phyloP scores from a whole-genome alignment of 2,329 filamentous ascomycete genomes.

The Xylaria sp. region DNA sequence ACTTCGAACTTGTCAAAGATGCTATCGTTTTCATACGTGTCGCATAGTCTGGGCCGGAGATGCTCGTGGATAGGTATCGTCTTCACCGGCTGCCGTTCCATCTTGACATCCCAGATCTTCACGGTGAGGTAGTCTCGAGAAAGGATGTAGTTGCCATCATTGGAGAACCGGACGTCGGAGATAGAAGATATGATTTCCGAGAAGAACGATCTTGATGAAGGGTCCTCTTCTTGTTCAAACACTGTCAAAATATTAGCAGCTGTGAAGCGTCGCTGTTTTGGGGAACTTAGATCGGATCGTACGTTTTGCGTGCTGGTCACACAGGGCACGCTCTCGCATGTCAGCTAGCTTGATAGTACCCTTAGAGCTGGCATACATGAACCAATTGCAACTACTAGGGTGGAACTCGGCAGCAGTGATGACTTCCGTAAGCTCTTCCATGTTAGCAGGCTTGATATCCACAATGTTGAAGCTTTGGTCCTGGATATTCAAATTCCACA shows the following conservation, averaged over 20 bases:
- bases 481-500: slow-evolving; percentile 99
- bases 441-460: slow-evolving; percentile 99
- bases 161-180: slow-evolving; percentile 96
- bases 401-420: slow-evolving; percentile 99
- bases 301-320: slow-evolving; percentile 96
- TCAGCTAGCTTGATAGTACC: slow-evolving; percentile 98
- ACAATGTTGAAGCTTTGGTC: slow-evolving; percentile 99
- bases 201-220: slow-evolving; percentile 96
- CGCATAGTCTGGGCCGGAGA: slow-evolving; percentile 88
- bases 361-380: slow-evolving; percentile 99
- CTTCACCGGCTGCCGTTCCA: slow-evolving; percentile 97
- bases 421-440: slow-evolving; percentile 99
- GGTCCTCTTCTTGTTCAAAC: slow-evolving; percentile 98
- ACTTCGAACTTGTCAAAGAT: slow-evolving; percentile 99
- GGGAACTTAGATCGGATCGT: slow-evolving; percentile 43
- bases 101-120: slow-evolving; percentile 99
- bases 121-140: slow-evolving; percentile 98
- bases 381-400: slow-evolving; percentile 97
- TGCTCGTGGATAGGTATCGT: slow-evolving; percentile 99
- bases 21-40: slow-evolving; percentile 99
- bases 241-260: slow-evolving; percentile 59
- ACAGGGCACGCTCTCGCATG: slow-evolving; percentile 96
- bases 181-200: slow-evolving; percentile 99
- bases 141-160: slow-evolving; percentile 95
- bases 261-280: not conserved